Evolutionary conservation across 768 basidiomycete species (phyloP).

Genomic region (Naganishia kalamii): DNA sequence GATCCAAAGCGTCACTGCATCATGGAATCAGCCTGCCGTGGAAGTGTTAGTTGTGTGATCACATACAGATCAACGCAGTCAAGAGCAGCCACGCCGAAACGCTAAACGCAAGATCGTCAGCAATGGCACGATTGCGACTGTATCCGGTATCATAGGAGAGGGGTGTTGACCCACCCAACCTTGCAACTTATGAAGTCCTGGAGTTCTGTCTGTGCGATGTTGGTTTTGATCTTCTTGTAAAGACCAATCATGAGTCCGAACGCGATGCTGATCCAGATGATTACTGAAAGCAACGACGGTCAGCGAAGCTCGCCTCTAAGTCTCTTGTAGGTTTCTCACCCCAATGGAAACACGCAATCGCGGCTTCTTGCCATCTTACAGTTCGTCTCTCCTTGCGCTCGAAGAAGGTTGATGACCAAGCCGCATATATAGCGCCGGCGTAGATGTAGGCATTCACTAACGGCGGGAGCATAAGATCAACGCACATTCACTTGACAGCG

Average conservation of each 20-base stretch:
- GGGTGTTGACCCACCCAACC: not conserved
- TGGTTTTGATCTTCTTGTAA: not conserved
- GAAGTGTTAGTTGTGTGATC: too few species aligned
- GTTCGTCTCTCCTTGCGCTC: not conserved
- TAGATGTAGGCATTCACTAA: constrained; percentile 6
- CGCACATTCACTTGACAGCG: not conserved
- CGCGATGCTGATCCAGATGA: constrained; percentile 4
- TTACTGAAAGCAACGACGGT: not conserved
- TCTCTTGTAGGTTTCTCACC: not conserved
- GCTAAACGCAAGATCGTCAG: not conserved
- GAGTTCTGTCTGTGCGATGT: not conserved
- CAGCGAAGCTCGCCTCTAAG: not conserved
- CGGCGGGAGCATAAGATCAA: not conserved
- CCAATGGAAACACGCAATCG: not conserved
- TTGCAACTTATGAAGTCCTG: not conserved
- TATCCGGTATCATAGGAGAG: not conserved
- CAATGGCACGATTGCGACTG: too few species aligned
- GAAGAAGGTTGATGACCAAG: constrained; percentile 3
- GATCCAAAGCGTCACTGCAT: not conserved
- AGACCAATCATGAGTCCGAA: constrained; percentile 1
- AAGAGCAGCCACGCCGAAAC: not conserved
- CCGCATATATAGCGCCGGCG: not conserved
- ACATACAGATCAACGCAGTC: not conserved
- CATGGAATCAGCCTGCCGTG: not conserved
- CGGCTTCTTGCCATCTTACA: not conserved